Conservation (phyloP, 306 rosid species). For the Begonia fuchsioides region DNA sequence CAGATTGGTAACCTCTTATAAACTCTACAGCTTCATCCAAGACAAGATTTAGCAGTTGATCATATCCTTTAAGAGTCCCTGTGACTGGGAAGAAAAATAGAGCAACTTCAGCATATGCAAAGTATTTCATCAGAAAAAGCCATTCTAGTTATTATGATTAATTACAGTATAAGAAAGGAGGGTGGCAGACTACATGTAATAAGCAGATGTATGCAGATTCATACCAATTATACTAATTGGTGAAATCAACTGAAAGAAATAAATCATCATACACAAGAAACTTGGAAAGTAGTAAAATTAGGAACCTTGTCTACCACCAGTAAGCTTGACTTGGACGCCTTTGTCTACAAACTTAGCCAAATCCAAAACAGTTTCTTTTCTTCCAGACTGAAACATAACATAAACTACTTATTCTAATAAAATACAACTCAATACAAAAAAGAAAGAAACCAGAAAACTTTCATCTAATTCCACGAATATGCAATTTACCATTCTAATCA, state of each 20-base stretch:
- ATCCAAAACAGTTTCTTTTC: constrained; percentile 77
- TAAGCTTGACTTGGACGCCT: constrained; percentile 88
- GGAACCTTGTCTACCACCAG: constrained; percentile 81
- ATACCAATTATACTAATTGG: too few species aligned
- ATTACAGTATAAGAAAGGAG: neutral
- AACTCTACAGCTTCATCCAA: constrained; percentile 88
- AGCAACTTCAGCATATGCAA: neutral
- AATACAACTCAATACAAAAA: neutral
- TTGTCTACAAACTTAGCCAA: constrained; percentile 83
- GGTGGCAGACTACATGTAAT: neutral
- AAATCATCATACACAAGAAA: neutral
- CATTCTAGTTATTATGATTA: neutral
- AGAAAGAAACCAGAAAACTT: too few species aligned
- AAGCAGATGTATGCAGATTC: neutral
- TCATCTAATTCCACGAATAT: too few species aligned
- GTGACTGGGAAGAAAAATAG: constrained; percentile 34
- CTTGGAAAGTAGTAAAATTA: neutral
- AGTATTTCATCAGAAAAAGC: too few species aligned
- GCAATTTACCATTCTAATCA: constrained; percentile 16
- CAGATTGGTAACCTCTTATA: constrained; percentile 52
- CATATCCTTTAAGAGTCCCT: constrained; percentile 93
- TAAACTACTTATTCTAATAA: neutral
- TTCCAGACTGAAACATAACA: constrained; percentile 34
- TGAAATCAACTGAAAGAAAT: neutral
- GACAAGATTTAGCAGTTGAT: constrained; percentile 88